These are phyloP conservation scores for Phaeosphaeriaceae sp. DNA, from an alignment of 2,329 filamentous ascomycete genomes.

Conservation along the genomic window DNA sequence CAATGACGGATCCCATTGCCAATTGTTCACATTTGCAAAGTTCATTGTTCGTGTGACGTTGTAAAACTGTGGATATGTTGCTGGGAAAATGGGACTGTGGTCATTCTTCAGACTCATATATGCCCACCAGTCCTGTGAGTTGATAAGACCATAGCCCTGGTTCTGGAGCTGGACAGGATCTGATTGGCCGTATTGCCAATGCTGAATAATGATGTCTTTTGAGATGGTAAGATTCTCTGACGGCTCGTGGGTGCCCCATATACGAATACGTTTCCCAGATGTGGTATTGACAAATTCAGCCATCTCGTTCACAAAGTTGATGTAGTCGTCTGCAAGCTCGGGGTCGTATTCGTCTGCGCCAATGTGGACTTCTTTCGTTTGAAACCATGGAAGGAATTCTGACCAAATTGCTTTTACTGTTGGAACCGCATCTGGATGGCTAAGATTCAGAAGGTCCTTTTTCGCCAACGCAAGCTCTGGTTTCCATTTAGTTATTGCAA, in stretches of 20 bases:
- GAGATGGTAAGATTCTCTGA: slow-evolving; percentile 48
- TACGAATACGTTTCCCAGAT: slow-evolving; percentile 41
- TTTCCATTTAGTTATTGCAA: slow-evolving; percentile 50
- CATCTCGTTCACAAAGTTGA: slow-evolving; percentile 48
- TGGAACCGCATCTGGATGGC: slow-evolving; percentile 44
- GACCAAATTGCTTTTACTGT: slow-evolving; percentile 47
- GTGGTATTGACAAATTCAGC: slow-evolving; percentile 37
- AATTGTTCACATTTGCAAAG: slow-evolving; percentile 51
- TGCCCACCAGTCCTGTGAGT: slow-evolving; percentile 60
- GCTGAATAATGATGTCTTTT: slow-evolving; percentile 52
- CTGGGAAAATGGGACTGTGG: slow-evolving; percentile 55
- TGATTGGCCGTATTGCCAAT: slow-evolving; percentile 59
- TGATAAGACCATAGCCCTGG: slow-evolving; percentile 51
- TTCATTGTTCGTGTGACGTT: slow-evolving; percentile 53
- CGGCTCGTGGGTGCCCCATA: slow-evolving; percentile 55
- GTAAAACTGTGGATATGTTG: slow-evolving; percentile 56
- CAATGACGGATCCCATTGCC: slow-evolving; percentile 56
- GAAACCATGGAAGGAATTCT: slow-evolving; percentile 49
- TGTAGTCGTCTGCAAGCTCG: slow-evolving; percentile 45
- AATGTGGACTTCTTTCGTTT: slow-evolving; percentile 47
- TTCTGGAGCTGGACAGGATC: slow-evolving; percentile 51
- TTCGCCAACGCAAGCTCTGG: slow-evolving; percentile 45
- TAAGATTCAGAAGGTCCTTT: slow-evolving; percentile 46
- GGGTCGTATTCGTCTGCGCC: slow-evolving; percentile 48
- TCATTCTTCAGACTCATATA: slow-evolving; percentile 64